These are phyloP conservation scores for Phytophthora ramorum DNA, from an alignment of 352 stramenopile species.

Conservation along the genomic window DNA sequence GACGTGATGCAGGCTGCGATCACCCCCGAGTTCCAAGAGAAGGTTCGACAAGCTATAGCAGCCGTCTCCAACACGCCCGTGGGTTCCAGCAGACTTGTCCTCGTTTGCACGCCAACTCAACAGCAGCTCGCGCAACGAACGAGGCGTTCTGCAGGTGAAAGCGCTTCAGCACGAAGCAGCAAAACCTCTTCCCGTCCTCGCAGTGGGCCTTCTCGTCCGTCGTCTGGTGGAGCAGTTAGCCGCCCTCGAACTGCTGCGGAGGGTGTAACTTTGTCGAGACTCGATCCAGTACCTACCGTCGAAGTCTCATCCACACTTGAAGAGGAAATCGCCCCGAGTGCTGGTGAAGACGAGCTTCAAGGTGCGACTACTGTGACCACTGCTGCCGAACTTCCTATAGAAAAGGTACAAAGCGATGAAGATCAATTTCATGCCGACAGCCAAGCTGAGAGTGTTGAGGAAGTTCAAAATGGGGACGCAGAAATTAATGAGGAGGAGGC, in stretches of 20 bases:
- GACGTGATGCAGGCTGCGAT: slow-evolving; percentile 16
- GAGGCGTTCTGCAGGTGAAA: slow-evolving; percentile 2
- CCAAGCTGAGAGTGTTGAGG: background rate
- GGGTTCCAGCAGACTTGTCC: slow-evolving; percentile 48
- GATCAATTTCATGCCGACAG: background rate
- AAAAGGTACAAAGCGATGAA: slow-evolving; percentile 2
- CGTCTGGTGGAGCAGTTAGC: slow-evolving; percentile 14
- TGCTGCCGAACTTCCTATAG: background rate
- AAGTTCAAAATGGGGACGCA: background rate
- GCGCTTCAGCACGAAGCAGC: slow-evolving; percentile 9
- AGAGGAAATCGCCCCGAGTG: background rate
- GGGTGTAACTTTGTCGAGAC: slow-evolving; percentile 11
- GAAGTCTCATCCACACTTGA: background rate
- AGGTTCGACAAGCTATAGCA: slow-evolving; percentile 58
- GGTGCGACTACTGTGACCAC: background rate
- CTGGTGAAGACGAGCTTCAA: slow-evolving; percentile 1
- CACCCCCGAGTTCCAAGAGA: slow-evolving; percentile 63
- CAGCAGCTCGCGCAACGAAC: slow-evolving; percentile 22
- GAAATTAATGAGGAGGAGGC: background rate
- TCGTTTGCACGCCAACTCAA: slow-evolving; percentile 49
- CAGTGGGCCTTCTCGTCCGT: slow-evolving; percentile 24
- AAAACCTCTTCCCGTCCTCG: slow-evolving; percentile 8
- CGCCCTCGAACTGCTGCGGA: slow-evolving; percentile 19
- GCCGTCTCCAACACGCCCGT: slow-evolving; percentile 50
- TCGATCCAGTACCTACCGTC: background rate